These are phyloP conservation scores for Crucihimalaya himalaica DNA, from an alignment of 345 rosid species.

Conservation along the genomic window DNA sequence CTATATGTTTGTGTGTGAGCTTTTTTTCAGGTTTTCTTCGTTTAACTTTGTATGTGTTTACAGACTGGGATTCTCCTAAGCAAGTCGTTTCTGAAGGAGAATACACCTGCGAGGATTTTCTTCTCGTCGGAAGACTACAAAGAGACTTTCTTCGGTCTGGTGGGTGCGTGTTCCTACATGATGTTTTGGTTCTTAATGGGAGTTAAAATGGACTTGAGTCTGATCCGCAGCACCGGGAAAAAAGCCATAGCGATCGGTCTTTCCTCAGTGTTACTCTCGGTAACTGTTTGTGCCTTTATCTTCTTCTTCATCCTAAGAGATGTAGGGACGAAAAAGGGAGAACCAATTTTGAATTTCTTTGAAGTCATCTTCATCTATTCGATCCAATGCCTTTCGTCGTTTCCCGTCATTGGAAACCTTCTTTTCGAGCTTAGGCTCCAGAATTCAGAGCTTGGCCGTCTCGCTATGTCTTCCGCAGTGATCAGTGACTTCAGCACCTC, in stretches of 20 bases:
- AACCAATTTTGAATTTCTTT: neutral
- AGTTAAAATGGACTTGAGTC: conserved; percentile 53
- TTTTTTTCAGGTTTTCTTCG: neutral
- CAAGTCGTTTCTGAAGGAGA: conserved; percentile 31
- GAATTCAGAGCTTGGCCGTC: conserved; percentile 56
- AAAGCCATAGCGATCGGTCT: conserved; percentile 39
- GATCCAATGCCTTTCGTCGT: conserved; percentile 42
- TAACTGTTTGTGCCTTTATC: conserved; percentile 27
- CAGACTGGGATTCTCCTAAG: conserved; percentile 40
- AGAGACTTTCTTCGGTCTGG: conserved; percentile 39
- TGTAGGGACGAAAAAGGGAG: conserved; percentile 24
- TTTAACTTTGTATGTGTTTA: neutral
- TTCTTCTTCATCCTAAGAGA: conserved; percentile 25
- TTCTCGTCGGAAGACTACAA: conserved; percentile 28
- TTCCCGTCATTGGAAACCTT: conserved; percentile 48
- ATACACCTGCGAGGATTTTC: conserved; percentile 23
- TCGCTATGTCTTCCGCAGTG: conserved; percentile 51
- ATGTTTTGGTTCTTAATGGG: conserved; percentile 56
- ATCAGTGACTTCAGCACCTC: conserved; percentile 39
- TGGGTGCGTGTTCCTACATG: conserved; percentile 45
- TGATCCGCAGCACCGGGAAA: conserved; percentile 35
- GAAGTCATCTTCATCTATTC: conserved; percentile 27
- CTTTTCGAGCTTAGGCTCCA: conserved; percentile 52
- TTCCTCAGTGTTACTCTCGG: conserved; percentile 41
- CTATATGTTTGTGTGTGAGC: neutral